Conservation (phyloP, 1,284 basidiomycete genomes). For the Ceratobasidium sp. region DNA sequence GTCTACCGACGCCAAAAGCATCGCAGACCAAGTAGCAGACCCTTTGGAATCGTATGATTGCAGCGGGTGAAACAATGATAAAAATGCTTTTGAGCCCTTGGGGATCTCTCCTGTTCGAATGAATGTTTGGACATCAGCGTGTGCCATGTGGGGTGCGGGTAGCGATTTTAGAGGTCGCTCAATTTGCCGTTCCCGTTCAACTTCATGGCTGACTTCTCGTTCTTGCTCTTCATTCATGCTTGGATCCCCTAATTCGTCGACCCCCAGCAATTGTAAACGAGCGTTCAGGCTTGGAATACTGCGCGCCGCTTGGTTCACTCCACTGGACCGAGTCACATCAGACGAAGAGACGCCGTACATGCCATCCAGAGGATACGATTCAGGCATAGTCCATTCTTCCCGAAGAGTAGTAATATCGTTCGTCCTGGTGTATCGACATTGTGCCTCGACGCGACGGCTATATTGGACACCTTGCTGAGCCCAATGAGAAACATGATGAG, state of each 20-base stretch:
- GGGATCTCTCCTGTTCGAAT: background rate
- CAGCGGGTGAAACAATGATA: background rate
- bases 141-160: slow-evolving; percentile 1
- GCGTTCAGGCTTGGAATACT: slow-evolving; percentile 50
- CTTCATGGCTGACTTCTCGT: slow-evolving; percentile 55
- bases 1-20: slow-evolving; percentile 46
- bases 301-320: background rate
- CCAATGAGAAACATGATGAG: slow-evolving; percentile 33
- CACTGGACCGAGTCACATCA: background rate
- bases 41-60: background rate
- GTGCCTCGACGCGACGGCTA: slow-evolving; percentile 51
- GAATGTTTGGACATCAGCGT: slow-evolving; percentile 13
- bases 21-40: background rate
- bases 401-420: slow-evolving; percentile 46
- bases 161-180: slow-evolving; percentile 12
- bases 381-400: slow-evolving; percentile 56
- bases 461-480: slow-evolving; percentile 61
- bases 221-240: slow-evolving; percentile 62
- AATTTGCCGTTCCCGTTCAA: slow-evolving; percentile 37
- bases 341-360: slow-evolving; percentile 52
- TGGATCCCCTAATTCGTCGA: slow-evolving; percentile 45
- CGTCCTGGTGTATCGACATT: slow-evolving; percentile 8
- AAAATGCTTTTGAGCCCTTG: background rate
- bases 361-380: slow-evolving; percentile 56
- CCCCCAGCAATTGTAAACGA: slow-evolving; percentile 53